Base-by-base conservation (phyloP, 2,329 filamentous ascomycete genomes). In the Ceratocystis papillata region DNA sequence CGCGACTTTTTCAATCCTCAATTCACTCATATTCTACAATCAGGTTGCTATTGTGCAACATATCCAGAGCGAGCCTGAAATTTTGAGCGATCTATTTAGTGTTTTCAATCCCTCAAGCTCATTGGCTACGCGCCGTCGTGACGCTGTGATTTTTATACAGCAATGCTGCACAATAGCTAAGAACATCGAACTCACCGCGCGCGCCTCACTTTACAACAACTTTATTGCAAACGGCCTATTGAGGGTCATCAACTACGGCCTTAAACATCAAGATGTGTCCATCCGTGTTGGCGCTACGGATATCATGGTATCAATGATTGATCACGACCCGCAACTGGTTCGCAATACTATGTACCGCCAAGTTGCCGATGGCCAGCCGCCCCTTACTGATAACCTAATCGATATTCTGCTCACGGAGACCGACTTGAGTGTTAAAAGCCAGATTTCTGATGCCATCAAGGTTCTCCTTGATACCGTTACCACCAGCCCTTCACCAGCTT, bases 21-120 rank as follows among this genome's bases (percentile, higher is more conserved):
- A 97, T 77, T 96, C 91, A 63, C 83, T 97, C 71, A 99, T 99
- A 70, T 99, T 96, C 79, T 99, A 96, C 81, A 94, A 97, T 77
- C 94, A 99, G 77, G 92, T 97, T 71, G 94, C 97, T 73, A 96
- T 99, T 73, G 88, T 99, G 62, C 89, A 93, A 73, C 90, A 97
- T 76, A 81, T 99, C n/a, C 92, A 96, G 75, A 81, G 81, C 30
- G 96, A 96, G 71, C 79, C 79, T 0, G 77, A 77, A 1, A 96
- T 96, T 72, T 78, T 97, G 33, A 86, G 85, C 70, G 90, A 96
- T 69, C 81, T 97, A 3, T 99, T 97, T 74, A 82, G 83, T 65
- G 90, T 97, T 69, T 96, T 97, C 72, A 83, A 81, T 22, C 78
- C 84, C 0, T 79, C 85, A 28, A 83, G 85, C 68, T 76, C 78